phyloP scores from a whole-genome alignment of 2,329 filamentous ascomycete genomes.

The Amesomyces nigricolor region DNA sequence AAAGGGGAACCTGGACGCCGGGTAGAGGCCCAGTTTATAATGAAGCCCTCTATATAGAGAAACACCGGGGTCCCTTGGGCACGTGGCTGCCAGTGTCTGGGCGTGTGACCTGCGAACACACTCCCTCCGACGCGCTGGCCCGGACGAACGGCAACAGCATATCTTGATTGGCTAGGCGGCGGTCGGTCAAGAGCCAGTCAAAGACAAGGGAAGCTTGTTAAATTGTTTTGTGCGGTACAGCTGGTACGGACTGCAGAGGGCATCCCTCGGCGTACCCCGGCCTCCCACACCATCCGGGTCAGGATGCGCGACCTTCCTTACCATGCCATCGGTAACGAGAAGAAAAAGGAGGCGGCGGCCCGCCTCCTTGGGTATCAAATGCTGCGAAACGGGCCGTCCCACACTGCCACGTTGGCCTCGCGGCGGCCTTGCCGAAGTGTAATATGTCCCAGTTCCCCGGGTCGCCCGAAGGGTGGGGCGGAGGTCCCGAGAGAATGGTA shows the following conservation, averaged over 20 bases:
- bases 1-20: slow-evolving; percentile 14
- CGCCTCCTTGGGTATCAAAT: slow-evolving; percentile 23
- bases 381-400: slow-evolving; percentile 15
- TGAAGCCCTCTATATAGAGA: slow-evolving; percentile 27
- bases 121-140: slow-evolving; percentile 2
- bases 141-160: neutral
- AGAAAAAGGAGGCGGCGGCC: slow-evolving; percentile 11
- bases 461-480: neutral
- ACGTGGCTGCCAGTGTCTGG: slow-evolving; percentile 34
- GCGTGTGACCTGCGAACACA: slow-evolving; percentile 10
- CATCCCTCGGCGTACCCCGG: slow-evolving; percentile 13
- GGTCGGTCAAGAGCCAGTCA: slow-evolving; percentile 17
- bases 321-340: slow-evolving; percentile 13
- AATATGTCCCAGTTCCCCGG: neutral
- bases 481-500: neutral
- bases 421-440: slow-evolving; percentile 13
- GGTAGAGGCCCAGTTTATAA: slow-evolving; percentile 26
- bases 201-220: slow-evolving; percentile 18
- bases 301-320: slow-evolving; percentile 5
- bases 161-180: slow-evolving; percentile 18
- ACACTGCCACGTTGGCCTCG: slow-evolving; percentile 11
- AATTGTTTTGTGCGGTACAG: slow-evolving; percentile 21
- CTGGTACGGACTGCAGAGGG: slow-evolving; percentile 12
- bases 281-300: slow-evolving; percentile 14
- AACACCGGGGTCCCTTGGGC: slow-evolving; percentile 25